Evolutionary conservation across 257 asterid species (phyloP).

Genomic region (Solanum peruvianum): DNA sequence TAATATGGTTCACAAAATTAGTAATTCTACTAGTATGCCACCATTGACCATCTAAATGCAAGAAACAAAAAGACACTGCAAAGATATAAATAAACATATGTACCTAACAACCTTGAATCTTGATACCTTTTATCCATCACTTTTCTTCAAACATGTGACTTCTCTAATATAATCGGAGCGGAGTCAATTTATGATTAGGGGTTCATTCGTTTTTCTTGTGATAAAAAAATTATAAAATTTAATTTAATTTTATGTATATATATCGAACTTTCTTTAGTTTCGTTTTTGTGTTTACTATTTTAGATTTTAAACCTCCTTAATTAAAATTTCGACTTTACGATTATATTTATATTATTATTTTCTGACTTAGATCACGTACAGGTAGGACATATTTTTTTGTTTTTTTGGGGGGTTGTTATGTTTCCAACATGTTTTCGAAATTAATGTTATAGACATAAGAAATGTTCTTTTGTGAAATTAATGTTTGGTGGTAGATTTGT

Average conservation of each 20-base stretch:
- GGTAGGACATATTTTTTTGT: neutral
- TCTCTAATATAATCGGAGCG: too few species aligned
- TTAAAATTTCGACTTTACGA: too few species aligned
- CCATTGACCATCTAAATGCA: neutral
- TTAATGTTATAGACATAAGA: neutral
- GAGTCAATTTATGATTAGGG: too few species aligned
- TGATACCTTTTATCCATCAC: slow-evolving; percentile 1
- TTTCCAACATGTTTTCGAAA: neutral
- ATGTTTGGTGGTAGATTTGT: neutral
- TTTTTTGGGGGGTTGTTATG: slow-evolving; percentile 2
- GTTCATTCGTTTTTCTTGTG: rapidly evolving
- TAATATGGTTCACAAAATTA: neutral
- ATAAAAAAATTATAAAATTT: too few species aligned
- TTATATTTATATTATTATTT: neutral
- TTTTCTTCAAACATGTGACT: slow-evolving; percentile 2
- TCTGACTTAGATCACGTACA: neutral
- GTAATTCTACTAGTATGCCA: neutral
- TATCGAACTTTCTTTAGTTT: too few species aligned
- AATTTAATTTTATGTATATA: too few species aligned
- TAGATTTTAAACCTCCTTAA: too few species aligned
- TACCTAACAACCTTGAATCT: slow-evolving; percentile 11
- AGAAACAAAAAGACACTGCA: neutral
- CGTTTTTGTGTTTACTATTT: too few species aligned
- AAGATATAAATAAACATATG: neutral
- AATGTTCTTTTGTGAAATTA: neutral